phyloP scores from a whole-genome alignment of 148 eudicot species.

The Amaranthus hypochondriacus region DNA sequence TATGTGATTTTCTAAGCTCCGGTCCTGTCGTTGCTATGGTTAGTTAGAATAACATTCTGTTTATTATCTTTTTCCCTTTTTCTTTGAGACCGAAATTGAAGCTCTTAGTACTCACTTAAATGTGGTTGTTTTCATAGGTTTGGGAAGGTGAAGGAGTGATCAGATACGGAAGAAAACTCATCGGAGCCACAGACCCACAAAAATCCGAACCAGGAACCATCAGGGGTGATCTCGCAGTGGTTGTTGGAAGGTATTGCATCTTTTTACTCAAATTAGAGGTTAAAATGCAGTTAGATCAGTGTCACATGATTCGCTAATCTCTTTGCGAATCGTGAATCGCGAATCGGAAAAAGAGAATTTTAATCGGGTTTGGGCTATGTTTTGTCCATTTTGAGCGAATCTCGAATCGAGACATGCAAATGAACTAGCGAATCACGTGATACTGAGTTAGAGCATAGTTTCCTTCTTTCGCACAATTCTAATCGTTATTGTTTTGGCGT shows the following conservation, averaged over 20 bases:
- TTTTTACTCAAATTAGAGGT: background rate
- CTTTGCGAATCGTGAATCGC: no score
- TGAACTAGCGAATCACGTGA: no score
- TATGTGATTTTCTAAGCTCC: slow-evolving; percentile 94
- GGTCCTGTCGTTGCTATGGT: slow-evolving; percentile 99
- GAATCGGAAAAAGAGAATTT: no score
- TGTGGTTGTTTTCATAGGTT: slow-evolving; percentile 42
- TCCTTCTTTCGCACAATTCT: background rate
- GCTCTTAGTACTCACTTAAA: background rate
- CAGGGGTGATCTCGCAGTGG: slow-evolving; percentile 96
- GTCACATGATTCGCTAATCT: no score
- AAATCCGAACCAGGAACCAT: slow-evolving; percentile 99
- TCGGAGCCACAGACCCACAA: slow-evolving; percentile 97
- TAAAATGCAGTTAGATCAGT: background rate
- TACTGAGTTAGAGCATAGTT: background rate
- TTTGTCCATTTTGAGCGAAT: no score
- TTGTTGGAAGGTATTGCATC: slow-evolving; percentile 71
- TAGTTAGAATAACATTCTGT: slow-evolving; percentile 44
- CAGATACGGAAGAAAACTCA: slow-evolving; percentile 84
- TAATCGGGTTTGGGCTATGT: no score
- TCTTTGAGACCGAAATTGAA: background rate
- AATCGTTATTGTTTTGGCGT: slow-evolving; percentile 5
- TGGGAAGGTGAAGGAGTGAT: slow-evolving; percentile 99
- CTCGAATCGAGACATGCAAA: no score
- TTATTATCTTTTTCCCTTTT: background rate